Evolutionary conservation across 148 eudicot species (phyloP).

Genomic region (Tetragonia tetragonoides): DNA sequence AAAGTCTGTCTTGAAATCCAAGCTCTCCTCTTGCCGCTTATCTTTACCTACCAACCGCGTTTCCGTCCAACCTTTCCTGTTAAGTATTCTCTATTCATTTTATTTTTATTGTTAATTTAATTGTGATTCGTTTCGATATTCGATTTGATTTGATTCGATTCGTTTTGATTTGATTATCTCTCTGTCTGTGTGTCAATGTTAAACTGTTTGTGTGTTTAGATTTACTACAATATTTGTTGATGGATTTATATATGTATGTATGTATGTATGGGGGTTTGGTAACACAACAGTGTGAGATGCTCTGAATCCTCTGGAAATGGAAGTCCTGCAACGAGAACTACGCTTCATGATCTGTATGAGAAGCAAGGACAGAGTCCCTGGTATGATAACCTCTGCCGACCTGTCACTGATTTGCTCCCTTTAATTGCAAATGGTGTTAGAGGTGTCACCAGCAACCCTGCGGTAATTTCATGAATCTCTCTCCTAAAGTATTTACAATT

Average conservation of each 20-base stretch:
- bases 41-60: constrained; percentile 20
- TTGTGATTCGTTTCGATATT: too few species aligned
- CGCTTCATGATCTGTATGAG: constrained; percentile 85
- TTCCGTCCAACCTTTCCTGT: constrained; percentile 22
- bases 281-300: constrained; percentile 56
- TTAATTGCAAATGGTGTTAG: constrained; percentile 76
- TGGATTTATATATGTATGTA: not conserved
- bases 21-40: constrained; percentile 16
- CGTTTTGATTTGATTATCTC: not conserved
- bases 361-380: constrained; percentile 95
- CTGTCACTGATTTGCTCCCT: constrained; percentile 92
- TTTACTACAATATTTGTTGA: not conserved
- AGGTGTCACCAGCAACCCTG: constrained; percentile 99
- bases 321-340: constrained; percentile 53
- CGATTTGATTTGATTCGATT: too few species aligned
- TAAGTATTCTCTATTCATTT: not conserved
- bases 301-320: constrained; percentile 61
- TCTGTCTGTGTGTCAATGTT: not conserved
- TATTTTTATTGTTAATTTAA: not conserved
- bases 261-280: not conserved
- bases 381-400: constrained; percentile 95
- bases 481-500: not conserved
- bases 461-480: constrained; percentile 39
- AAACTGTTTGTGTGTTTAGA: not conserved
- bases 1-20: constrained; percentile 10